These are phyloP conservation scores for Talaromyces piceae DNA, from an alignment of 2,329 filamentous ascomycete genomes.

Conservation along the genomic window DNA sequence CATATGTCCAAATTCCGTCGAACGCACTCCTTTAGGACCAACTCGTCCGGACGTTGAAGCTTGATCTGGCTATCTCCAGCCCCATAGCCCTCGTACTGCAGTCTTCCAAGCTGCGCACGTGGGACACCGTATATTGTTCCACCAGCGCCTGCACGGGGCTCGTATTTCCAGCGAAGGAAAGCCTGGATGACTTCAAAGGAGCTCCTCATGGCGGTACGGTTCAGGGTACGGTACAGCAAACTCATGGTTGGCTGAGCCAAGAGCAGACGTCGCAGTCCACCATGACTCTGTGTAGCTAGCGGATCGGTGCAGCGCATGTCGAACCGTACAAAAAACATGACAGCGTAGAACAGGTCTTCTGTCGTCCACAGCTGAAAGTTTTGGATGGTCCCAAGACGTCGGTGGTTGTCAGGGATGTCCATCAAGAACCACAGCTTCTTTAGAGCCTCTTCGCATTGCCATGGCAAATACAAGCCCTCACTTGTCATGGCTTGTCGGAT, in stretches of 20 bases:
- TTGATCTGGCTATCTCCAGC: conserved; percentile 29
- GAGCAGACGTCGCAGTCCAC: conserved; percentile 50
- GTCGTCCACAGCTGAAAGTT: conserved; percentile 51
- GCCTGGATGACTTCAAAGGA: conserved; percentile 48
- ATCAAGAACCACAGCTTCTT: conserved; percentile 68
- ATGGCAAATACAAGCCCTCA: conserved; percentile 51
- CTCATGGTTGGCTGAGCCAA: conserved; percentile 53
- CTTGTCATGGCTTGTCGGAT: conserved; percentile 56
- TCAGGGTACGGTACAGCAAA: conserved; percentile 54
- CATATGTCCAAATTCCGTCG: conserved; percentile 49
- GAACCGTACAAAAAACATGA: conserved; percentile 64
- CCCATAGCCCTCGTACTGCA: conserved; percentile 32
- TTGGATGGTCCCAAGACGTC: conserved; percentile 49
- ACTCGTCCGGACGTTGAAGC: conserved; percentile 51
- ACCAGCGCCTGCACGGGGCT: conserved; percentile 21
- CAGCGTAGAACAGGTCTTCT: conserved; percentile 53
- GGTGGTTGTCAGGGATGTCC: conserved; percentile 53
- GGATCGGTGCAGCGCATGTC: conserved; percentile 63
- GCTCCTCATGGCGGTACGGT: conserved; percentile 46
- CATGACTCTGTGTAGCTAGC: conserved; percentile 44
- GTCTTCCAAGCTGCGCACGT: conserved; percentile 44
- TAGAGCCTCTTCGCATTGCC: conserved; percentile 40
- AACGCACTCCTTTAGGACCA: conserved; percentile 51
- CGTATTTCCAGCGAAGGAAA: conserved; percentile 52
- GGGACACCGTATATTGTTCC: conserved; percentile 46